phyloP scores from a whole-genome alignment of 495 filamentous ascomycete genomes.

The Friedmanniomyces simplex region DNA sequence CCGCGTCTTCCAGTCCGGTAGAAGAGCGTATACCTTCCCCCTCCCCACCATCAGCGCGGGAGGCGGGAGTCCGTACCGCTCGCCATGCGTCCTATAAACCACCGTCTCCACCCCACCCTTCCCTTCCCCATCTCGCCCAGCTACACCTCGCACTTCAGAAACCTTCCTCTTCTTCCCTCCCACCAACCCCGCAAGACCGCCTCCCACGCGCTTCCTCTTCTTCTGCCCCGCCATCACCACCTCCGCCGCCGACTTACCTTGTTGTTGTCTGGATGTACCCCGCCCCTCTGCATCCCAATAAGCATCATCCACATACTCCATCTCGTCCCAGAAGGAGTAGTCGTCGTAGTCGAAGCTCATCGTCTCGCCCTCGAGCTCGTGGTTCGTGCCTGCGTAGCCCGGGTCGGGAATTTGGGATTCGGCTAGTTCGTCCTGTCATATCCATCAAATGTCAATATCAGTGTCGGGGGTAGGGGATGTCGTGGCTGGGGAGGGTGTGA shows the following conservation, averaged over 20 bases:
- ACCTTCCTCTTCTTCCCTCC: constrained; percentile 12
- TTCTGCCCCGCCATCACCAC: constrained; percentile 16
- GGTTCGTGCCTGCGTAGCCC: constrained; percentile 17
- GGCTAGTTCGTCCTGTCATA: constrained; percentile 32
- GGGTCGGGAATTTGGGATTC: constrained; percentile 32
- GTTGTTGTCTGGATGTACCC: constrained; percentile 5
- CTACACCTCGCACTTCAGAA: background rate
- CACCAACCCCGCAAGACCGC: background rate
- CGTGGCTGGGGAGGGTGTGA: background rate
- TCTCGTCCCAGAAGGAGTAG: constrained; percentile 26
- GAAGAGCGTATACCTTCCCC: constrained; percentile 21
- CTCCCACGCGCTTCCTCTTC: constrained; percentile 4
- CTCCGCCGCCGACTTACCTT: too few species aligned
- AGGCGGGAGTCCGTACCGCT: background rate
- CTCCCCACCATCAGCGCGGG: background rate
- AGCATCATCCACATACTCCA: constrained; percentile 30
- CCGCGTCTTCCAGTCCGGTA: constrained; percentile 29
- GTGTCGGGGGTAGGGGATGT: too few species aligned
- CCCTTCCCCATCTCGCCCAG: background rate
- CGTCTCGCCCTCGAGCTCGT: constrained; percentile 30
- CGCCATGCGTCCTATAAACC: background rate
- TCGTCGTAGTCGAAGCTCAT: constrained; percentile 19
- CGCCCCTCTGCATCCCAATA: constrained; percentile 25
- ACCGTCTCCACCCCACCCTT: background rate
- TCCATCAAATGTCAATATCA: background rate